A percentile compares a stretch with the other conserved stretches of the same genome.
Conservation (phyloP, 2,329 filamentous ascomycete species). For the Amylocarpus encephaloides region DNA sequence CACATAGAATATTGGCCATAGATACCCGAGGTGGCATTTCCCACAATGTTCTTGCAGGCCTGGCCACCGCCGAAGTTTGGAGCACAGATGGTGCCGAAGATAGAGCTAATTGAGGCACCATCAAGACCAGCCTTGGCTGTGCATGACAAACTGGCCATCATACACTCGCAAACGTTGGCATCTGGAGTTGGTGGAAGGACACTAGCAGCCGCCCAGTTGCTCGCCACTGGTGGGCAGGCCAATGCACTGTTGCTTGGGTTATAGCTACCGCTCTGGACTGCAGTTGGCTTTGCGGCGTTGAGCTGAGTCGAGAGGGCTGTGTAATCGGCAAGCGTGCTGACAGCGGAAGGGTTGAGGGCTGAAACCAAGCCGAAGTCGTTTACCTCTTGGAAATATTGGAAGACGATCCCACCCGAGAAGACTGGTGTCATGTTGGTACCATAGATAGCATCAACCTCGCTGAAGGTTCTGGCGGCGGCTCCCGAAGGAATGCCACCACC, state of each 20-base stretch:
- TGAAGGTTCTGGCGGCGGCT: constrained; percentile 57
- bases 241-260: constrained; percentile 35
- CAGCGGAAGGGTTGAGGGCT: constrained; percentile 43
- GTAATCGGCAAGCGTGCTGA: constrained; percentile 60
- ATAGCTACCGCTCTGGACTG: constrained; percentile 58
- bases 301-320: constrained; percentile 50
- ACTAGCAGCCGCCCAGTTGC: constrained; percentile 40
- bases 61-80: constrained; percentile 37
- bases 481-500: constrained; percentile 31
- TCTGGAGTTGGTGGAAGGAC: constrained; percentile 79
- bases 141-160: constrained; percentile 67
- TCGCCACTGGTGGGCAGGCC: constrained; percentile 23
- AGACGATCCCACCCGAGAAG: constrained; percentile 93
- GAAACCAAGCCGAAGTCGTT: constrained; percentile 64
- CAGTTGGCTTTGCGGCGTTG: constrained; percentile 48
- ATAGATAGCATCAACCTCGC: constrained; percentile 78
- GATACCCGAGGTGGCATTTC: constrained; percentile 55
- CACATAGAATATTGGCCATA: constrained; percentile 78
- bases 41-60: constrained; percentile 17
- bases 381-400: constrained; percentile 90
- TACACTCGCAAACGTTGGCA: constrained; percentile 72
- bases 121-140: constrained; percentile 52
- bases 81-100: constrained; percentile 51
- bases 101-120: constrained; percentile 50
- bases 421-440: constrained; percentile 71